Conservation (phyloP, 2,329 filamentous ascomycete genomes). For the Aspergillus clavatus region DNA sequence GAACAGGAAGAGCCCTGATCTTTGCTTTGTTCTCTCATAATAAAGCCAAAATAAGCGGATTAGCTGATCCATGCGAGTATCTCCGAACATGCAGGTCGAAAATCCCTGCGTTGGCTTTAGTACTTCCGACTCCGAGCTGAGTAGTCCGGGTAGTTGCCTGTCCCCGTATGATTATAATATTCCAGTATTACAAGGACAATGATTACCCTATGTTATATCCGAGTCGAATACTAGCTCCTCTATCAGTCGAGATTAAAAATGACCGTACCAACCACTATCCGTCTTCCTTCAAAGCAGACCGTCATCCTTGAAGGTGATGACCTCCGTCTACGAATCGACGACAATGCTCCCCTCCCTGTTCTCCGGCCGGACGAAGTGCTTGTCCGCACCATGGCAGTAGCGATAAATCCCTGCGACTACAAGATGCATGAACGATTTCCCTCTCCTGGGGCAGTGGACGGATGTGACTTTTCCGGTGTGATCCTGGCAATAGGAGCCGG, state of each 20-base stretch:
- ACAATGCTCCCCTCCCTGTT: slow-evolving; percentile 5
- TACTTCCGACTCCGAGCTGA: neutral
- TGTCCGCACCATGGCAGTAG: slow-evolving; percentile 7
- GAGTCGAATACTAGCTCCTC: neutral
- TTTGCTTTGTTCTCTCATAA: neutral
- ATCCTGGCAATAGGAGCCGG: slow-evolving; percentile 7
- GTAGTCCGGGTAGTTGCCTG: neutral
- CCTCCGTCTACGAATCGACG: neutral
- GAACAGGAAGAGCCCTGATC: neutral
- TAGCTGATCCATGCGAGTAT: neutral
- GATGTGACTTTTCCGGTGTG: slow-evolving; percentile 11
- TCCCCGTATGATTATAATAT: too few relatives aligned
- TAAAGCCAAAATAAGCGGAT: neutral
- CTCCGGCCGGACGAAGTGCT: slow-evolving; percentile 3
- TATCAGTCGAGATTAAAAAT: neutral
- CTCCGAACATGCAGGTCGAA: neutral
- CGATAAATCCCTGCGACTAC: slow-evolving; percentile 11
- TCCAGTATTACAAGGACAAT: too few relatives aligned
- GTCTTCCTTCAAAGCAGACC: neutral
- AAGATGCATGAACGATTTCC: slow-evolving; percentile 9
- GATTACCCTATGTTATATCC: too few relatives aligned
- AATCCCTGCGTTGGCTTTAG: too few relatives aligned
- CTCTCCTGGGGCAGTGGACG: slow-evolving; percentile 6
- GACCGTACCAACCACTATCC: neutral
- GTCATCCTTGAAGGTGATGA: neutral